These are phyloP conservation scores for Mallotus repandus DNA, from an alignment of 441 rosid genomes.

Conservation along the genomic window DNA sequence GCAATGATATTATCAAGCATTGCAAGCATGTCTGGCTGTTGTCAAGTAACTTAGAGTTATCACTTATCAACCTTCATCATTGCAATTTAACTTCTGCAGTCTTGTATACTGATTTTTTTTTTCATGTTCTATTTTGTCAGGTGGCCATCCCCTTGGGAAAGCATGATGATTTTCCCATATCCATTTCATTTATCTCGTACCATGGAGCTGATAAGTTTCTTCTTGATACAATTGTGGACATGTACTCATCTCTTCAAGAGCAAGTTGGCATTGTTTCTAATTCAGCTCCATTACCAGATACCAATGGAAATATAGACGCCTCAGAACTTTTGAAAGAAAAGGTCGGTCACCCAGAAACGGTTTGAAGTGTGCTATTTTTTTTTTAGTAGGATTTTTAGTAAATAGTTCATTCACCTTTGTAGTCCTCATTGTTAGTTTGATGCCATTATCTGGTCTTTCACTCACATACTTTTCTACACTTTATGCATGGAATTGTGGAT, in stretches of 20 bases:
- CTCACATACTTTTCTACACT: background rate
- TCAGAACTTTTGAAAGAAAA: constrained; percentile 89
- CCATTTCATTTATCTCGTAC: constrained; percentile 73
- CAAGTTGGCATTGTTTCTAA: constrained; percentile 58
- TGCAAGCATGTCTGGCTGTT: constrained; percentile 94
- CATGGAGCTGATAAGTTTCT: constrained; percentile 93
- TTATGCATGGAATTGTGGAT: background rate
- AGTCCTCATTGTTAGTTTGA: background rate
- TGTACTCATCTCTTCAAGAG: constrained; percentile 75
- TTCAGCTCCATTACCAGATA: constrained; percentile 48
- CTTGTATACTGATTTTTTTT: constrained; percentile 14
- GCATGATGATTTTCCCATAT: constrained; percentile 61
- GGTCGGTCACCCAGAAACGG: constrained; percentile 41
- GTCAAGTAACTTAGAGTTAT: constrained; percentile 57
- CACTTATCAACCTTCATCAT: constrained; percentile 14
- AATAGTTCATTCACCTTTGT: background rate
- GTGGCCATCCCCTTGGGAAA: constrained; percentile 77
- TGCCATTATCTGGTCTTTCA: background rate
- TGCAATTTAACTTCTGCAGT: background rate
- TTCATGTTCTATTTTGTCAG: constrained; percentile 38
- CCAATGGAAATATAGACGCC: constrained; percentile 53
- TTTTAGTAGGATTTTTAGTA: background rate
- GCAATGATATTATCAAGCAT: constrained; percentile 61
- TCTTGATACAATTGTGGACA: constrained; percentile 79
- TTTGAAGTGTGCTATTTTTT: background rate